Percentiles rank a stretch among this genome's conserved stretches.
phyloP scores from a whole-genome alignment of 1,284 basidiomycete species.

The Erythrobasidium hasegawianum region DNA sequence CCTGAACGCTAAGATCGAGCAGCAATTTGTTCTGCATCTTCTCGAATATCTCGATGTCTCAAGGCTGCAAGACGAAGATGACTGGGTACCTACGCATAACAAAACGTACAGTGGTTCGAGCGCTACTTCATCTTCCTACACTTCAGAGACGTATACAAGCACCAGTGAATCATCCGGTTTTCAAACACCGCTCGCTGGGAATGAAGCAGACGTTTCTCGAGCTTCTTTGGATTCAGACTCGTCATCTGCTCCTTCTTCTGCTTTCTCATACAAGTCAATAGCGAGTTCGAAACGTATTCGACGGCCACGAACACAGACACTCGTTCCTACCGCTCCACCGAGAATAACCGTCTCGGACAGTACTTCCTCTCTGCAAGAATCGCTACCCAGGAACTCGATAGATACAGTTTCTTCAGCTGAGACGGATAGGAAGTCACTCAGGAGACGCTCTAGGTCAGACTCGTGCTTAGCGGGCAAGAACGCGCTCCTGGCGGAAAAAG shows the following conservation, averaged over 20 bases:
- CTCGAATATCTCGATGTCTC: constrained; percentile 64
- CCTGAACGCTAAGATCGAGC: constrained; percentile 63
- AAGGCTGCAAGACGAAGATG: constrained; percentile 25
- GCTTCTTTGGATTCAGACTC: constrained; percentile 19
- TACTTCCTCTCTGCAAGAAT: not conserved
- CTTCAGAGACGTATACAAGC: constrained; percentile 1
- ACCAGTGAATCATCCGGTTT: not conserved
- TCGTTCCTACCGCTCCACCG: not conserved
- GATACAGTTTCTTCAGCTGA: not conserved
- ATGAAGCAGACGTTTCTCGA: not conserved
- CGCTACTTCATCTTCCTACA: not conserved
- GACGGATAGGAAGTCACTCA: not conserved
- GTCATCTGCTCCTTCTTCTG: constrained; percentile 2
- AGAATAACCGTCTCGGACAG: not conserved
- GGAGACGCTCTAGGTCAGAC: not conserved
- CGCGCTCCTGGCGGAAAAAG: not conserved
- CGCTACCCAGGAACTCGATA: not conserved
- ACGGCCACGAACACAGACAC: constrained; percentile 2
- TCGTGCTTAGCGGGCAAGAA: not conserved
- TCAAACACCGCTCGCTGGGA: not conserved
- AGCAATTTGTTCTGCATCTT: constrained; percentile 77
- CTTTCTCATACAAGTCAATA: constrained; percentile 6
- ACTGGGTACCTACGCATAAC: constrained; percentile 28
- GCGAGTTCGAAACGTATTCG: not conserved
- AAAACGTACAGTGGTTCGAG: not conserved